Conservation (phyloP, 331 rosid species). For the Rosa hybrid region DNA sequence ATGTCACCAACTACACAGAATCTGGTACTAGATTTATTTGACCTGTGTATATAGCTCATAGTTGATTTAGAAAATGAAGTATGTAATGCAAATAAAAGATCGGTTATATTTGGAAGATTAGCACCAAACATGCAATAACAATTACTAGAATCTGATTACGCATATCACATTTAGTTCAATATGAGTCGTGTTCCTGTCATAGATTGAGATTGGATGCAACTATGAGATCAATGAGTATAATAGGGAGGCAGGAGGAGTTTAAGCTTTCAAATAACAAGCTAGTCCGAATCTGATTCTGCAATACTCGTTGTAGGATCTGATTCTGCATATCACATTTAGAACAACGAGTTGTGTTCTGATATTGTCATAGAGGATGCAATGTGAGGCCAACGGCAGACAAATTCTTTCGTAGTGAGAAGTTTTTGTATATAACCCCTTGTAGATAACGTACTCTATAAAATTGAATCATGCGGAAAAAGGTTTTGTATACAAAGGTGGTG, state of each 20-base stretch:
- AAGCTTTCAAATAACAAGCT: neutral
- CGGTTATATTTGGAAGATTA: no score
- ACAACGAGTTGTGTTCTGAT: neutral
- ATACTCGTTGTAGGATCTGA: neutral
- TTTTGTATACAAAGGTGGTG: no score
- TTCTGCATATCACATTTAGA: neutral
- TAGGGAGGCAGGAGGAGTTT: neutral
- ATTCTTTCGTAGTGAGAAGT: no score
- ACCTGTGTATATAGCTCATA: neutral
- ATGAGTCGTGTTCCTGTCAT: neutral
- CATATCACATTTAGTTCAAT: neutral
- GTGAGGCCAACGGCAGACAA: neutral
- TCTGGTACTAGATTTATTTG: no score
- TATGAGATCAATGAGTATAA: neutral
- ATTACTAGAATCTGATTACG: neutral
- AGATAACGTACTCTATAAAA: no score
- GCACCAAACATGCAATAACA: neutral
- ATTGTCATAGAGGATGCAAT: neutral
- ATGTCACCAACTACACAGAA: neutral
- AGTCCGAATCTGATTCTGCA: neutral
- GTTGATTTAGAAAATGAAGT: neutral
- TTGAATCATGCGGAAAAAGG: no score
- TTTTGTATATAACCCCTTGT: no score
- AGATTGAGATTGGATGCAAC: neutral
- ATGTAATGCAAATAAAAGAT: no score